Evolutionary conservation across 202 grass and related monocot species (phyloP).

Genomic region (Eragrostis tef): DNA sequence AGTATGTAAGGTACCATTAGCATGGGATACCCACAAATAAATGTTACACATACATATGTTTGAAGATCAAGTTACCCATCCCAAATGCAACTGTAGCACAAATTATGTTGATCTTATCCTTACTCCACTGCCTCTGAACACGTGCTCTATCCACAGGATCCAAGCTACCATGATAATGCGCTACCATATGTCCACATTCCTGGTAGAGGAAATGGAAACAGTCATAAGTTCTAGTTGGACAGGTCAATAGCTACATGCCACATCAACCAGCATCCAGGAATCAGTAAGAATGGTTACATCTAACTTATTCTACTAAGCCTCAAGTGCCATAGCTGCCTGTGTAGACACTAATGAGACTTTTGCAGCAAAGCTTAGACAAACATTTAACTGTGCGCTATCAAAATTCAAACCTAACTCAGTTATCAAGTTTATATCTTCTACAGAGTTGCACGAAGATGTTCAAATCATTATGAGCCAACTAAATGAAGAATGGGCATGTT

Average conservation of each 20-base stretch:
- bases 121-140: slow-evolving; percentile 81
- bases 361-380: slow-evolving; percentile 23
- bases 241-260: slow-evolving; percentile 21
- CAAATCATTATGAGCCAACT: slow-evolving; percentile 10
- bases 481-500: slow-evolving; percentile 6
- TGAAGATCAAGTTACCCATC: slow-evolving; percentile 77
- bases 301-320: not conserved
- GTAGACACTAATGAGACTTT: not conserved
- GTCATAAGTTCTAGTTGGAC: slow-evolving; percentile 27
- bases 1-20: slow-evolving; percentile 45
- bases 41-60: slow-evolving; percentile 39
- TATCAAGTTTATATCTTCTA: not conserved
- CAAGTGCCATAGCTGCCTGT: not conserved
- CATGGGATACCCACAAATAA: slow-evolving; percentile 29
- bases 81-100: slow-evolving; percentile 99
- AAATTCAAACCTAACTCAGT: not conserved
- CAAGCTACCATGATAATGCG: slow-evolving; percentile 91
- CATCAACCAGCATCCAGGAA: not conserved
- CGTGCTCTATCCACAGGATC: slow-evolving; percentile 69
- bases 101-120: slow-evolving; percentile 86
- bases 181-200: slow-evolving; percentile 73
- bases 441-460: not conserved
- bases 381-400: slow-evolving; percentile 4
- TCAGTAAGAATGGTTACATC: not conserved
- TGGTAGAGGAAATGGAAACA: slow-evolving; percentile 35